Evolutionary conservation across 495 filamentous ascomycete species (phyloP).

Genomic region (Aspergillus biplanus): DNA sequence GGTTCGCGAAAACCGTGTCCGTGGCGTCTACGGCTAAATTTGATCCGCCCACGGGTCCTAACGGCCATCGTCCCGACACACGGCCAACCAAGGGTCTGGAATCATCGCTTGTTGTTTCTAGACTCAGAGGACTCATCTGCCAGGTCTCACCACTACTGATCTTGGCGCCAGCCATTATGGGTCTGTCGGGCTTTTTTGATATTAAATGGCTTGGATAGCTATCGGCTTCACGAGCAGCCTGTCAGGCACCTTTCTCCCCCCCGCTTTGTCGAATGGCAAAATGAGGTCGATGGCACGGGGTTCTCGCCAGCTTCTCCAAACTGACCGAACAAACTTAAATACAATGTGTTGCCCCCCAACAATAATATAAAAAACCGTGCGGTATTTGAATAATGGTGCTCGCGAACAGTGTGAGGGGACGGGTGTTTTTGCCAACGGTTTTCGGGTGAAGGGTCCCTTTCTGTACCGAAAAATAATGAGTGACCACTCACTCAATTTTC

Average conservation of each 20-base stretch:
- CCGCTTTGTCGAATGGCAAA: constrained; percentile 7
- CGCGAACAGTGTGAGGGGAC: neutral
- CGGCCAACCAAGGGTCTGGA: constrained; percentile 12
- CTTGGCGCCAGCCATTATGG: constrained; percentile 15
- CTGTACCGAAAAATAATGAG: neutral
- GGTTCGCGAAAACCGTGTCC: neutral
- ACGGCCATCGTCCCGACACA: constrained; percentile 5
- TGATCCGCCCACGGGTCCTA: neutral
- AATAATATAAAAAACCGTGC: neutral
- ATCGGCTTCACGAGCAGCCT: neutral
- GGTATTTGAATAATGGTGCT: neutral
- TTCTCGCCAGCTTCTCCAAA: neutral
- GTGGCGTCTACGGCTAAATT: neutral
- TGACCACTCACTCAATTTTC: neutral
- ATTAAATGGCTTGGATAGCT: constrained; percentile 2
- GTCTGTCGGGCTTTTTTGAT: neutral
- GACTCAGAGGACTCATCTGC: neutral
- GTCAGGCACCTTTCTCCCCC: constrained; percentile 9
- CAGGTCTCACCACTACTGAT: constrained; percentile 4
- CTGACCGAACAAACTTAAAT: constrained; percentile 4
- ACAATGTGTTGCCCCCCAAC: constrained; percentile 3
- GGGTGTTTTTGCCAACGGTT: neutral
- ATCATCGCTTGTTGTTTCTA: neutral
- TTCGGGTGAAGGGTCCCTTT: neutral
- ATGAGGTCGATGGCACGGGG: neutral